Evolutionary conservation across 371 early-diverging fungal genomes (phyloP).

Genomic region (Syncephalastrum contaminatum): DNA sequence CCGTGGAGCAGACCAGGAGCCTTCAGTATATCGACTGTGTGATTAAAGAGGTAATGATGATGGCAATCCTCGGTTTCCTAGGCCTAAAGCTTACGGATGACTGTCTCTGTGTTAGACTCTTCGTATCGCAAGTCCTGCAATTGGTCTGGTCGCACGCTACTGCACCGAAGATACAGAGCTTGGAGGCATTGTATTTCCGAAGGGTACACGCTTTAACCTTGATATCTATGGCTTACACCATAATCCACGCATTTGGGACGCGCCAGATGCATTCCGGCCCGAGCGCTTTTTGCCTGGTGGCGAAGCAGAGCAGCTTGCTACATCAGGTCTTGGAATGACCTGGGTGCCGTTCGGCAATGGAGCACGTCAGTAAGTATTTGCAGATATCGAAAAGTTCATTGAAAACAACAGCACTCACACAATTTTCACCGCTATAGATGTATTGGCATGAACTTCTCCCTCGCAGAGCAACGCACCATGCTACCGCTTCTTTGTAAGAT

Average conservation of each 20-base stretch:
- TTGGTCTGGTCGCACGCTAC: conserved; percentile 7
- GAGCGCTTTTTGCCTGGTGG: conserved; percentile 23
- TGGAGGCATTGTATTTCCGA: conserved; percentile 16
- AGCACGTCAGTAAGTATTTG: conserved; percentile 8
- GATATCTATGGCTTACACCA: conserved; percentile 18
- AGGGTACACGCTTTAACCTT: conserved; percentile 13
- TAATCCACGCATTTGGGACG: conserved; percentile 21
- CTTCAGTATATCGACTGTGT: conserved; percentile 15
- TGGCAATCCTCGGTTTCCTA: conserved; percentile 5
- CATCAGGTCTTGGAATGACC: conserved; percentile 8
- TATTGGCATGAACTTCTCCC: no score
- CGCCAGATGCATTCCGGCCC: conserved; percentile 22
- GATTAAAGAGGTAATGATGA: conserved; percentile 22
- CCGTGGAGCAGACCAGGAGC: conserved; percentile 12
- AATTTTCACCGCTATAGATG: background rate
- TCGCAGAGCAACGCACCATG: background rate
- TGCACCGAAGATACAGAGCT: conserved; percentile 13
- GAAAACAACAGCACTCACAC: background rate
- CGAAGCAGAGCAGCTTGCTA: conserved; percentile 11
- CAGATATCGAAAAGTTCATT: no score
- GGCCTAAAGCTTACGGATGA: conserved; percentile 3
- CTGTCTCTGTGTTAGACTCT: conserved; percentile 9
- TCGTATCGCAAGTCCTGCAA: conserved; percentile 12
- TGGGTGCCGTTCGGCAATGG: conserved; percentile 12
- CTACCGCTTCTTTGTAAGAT: background rate